Base-by-base conservation (phyloP, 2,329 filamentous ascomycete genomes). In the Sclerotinia trifoliorum region DNA sequence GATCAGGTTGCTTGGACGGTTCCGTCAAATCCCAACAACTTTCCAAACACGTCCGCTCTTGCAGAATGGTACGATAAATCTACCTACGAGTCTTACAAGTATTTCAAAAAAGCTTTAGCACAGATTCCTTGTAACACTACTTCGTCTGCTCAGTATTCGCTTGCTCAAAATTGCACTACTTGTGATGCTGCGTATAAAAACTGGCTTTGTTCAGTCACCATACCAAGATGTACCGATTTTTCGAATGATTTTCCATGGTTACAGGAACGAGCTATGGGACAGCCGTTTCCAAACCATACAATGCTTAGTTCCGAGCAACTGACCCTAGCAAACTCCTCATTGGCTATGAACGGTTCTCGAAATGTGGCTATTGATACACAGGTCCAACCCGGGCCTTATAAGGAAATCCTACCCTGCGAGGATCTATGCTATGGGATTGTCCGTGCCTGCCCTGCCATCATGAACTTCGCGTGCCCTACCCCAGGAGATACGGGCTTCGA, bases 161-260 rank as follows among this genome's bases (percentile, higher is more conserved):
- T 98, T 19, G 90, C 88, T 1, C 86, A 88, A 54, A 86, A 80
- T 73, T 99, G 95, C 81, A 79, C 82, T 55, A 86, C 96, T 78
- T 99, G 95, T 79, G 86, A 83, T 21, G 76, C 78, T 0, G 92
- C 93, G 11, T 99, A 99, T 84, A 97, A 96, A 78, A 84, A 88
- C 75, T 99, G 95, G 95, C 88, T 99, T 26, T 99, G 95, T 81
- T 91, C 92, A 32, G 93, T 98, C 39, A 90, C 88, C 21, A 95
- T 99, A 70, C 95, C 95, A 1, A 91, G 94, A 42, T 99, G 95
- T 81, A 90, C 92, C 75, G 94, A 97, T 80, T 95, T 91, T 74
- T 86, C 84, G 63, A 86, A 83, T 61, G 75, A 78, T 1, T 81
- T 83, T 19, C 65, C 82, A 1, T 78, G 83, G 71, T 79, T 78